Evolutionary conservation across 1,139 yeast genomes (phyloP), one percentile per base, ranked within the genome.

Genomic region (Hyphopichia buzzinii): DNA sequence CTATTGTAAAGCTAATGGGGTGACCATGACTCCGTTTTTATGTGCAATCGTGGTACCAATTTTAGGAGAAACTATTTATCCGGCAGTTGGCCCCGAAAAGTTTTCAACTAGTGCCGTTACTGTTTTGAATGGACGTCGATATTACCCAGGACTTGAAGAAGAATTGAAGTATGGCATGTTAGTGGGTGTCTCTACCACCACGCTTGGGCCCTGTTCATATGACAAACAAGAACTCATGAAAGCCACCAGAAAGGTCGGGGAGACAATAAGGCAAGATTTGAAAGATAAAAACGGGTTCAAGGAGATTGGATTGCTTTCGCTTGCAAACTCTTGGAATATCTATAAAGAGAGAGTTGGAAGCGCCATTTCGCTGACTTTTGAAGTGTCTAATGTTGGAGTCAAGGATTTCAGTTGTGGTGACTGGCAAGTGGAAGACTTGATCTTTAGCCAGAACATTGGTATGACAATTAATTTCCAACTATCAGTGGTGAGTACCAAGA

Each of bases 381-480:
- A 54, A 40, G 35, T 58, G 2, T 62, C 68, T 3, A 64, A 64
- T 38, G 33, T 63, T 16, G 69, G 69, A 3, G 34, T 31, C 24
- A 36, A 35, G 5, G 36, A 40, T 3, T 31, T 39, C 16, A n/a
- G 26, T 2, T 25, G 33, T 4, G 49, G 49, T 4, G 42, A 41
- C 16, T 49, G 56, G 53, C 28, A 43, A 25, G 46, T 49, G 5
- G 44, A 47, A 17, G 52, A 61, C 31, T 37, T 59, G 19, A 41
- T 51, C 40, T 64, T 64, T 35, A 47, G 55, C 33, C 67, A 58
- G 45, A 50, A 52, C 31, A 42, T 48, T 23, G 66, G 67, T 1
- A 34, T 44, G 4, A 36, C 42, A 5, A 36, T 41, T 8, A 47
- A 54, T 33, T 48, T 58, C 33, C 60, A 51, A 4, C 41, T 54